Base-by-base conservation (phyloP, 2,329 filamentous ascomycete species). In the Diaporthe citrichinensis region DNA sequence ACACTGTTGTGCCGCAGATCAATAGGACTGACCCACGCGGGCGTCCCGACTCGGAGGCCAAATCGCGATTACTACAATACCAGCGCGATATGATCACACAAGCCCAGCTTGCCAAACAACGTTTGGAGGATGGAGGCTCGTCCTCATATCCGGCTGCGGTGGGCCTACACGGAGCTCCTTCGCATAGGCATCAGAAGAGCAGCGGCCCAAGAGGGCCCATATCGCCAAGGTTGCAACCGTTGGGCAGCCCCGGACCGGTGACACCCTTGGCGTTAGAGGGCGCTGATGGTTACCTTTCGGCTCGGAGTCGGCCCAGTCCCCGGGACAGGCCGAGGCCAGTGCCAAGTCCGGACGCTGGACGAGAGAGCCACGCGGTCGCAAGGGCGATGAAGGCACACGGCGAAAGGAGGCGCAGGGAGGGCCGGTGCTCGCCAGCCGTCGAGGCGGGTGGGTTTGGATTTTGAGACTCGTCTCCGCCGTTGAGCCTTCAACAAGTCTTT, bases 51-150 rank as follows among this genome's bases (percentile, higher is more conserved):
- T 86, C 86, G 0, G 90, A 92, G 72, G 85, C 87, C 28, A 88
- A 87, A 75, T 86, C 86, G 39, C 87, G 86, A 75, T 78, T 92
- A 51, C 87, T 89, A 78, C 89, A 92, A 78, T 92, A 92, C 78
- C 89, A 92, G 79, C 85, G 88, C 67, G 90, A 92, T 74, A 91
- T 92, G 90, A 87, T 91, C 65, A 87, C 88, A 1, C 90, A 92
- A 79, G 89, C 90, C 10, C 84, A 85, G 36, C 82, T 89, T 77
- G 89, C 88, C 9, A 82, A 85, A 28, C 83, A 81, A 12, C 78
- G 81, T 12, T 76, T 80, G 9, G 76, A 85, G 0, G 80, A 79
- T 75, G 57, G 80, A 76, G 15, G 76, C 79, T 46, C 78, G 76
- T 77, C 79, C 76, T 78, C 80, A 59, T 79, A 79, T 76, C 53